Percentiles rank a stretch among this genome's conserved stretches.
Conservation (phyloP, 345 rosid genomes). For the Euphorbia pulcherrima region DNA sequence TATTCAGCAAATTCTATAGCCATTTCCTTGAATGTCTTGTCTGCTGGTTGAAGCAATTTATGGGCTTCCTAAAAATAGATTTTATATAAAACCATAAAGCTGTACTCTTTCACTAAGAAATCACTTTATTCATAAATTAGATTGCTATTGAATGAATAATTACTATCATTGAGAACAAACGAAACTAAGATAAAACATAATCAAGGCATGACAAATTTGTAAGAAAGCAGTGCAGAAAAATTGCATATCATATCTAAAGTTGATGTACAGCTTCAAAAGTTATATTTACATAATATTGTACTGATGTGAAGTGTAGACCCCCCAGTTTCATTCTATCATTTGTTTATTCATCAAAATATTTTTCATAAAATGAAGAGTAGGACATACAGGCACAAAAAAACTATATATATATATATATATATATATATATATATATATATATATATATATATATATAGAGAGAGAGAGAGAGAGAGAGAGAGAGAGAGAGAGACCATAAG, state of each 20-base stretch:
- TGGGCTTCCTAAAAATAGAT: conserved; percentile 62
- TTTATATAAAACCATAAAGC: neutral
- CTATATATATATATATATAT: no score
- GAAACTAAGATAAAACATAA: neutral
- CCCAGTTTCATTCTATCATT: neutral
- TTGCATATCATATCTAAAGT: neutral
- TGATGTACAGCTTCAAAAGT: neutral
- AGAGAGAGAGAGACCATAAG: no score
- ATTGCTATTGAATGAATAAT: neutral
- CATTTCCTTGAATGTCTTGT: conserved; percentile 83
- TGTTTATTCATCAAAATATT: neutral
- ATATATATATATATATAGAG: no score
- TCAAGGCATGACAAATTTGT: neutral
- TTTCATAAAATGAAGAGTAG: neutral
- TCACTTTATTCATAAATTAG: neutral
- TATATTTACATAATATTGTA: neutral
- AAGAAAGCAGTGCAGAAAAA: neutral
- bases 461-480: neutral
- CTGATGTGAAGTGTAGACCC: neutral
- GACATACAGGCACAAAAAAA: no score
- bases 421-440: no score
- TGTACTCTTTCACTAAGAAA: neutral
- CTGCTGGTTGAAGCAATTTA: conserved; percentile 91
- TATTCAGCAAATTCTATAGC: conserved; percentile 98
- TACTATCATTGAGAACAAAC: neutral